Base-by-base conservation (phyloP, 257 asterid genomes). In the Scutellaria minor region DNA sequence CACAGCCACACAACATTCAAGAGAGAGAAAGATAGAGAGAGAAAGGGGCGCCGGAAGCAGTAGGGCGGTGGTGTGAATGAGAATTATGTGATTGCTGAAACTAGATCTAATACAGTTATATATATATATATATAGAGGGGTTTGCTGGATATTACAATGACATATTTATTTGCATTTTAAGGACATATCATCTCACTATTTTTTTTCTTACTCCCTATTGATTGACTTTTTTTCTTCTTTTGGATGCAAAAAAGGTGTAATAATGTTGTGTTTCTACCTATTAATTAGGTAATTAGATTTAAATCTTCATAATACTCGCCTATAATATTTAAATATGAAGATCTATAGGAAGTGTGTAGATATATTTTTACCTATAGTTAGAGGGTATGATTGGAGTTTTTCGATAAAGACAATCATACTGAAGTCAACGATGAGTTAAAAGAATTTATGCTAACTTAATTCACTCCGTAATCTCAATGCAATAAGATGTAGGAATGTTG, bases 51-150 rank as follows among this genome's bases (percentile, higher is more conserved):
- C 39, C 45, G 42, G 52, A 1, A 2, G 68, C 44, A 41, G n/a
- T 57, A n/a, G 6, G 46, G 71, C 11, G 64, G 45, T 46, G 66
- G 61, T 58, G 67, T 44, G 75, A 70, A 70, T 70, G 73, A 52
- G 61, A 53, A 68, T 62, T 41, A 31, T 71, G 74, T 50, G 71
- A 14, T 66, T 61, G 31, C 48, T 61, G 70, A 77, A 64, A 64
- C 66, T 44, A 72, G 82, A 78, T 72, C 78, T 78, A 54, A 48
- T 55, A 73, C 68, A 62, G 62, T 77, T 58, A 66, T 57, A 73
- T 42, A 70, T 58, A 66, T 57, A 73, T 42, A 70, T 63, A 79
- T 66, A 54, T 77, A 74, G 69, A 31, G 37, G 37, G 37, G 63
- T 62, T 72, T 73, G 76, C 50, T 66, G 24, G 60, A 40, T 44